These are phyloP conservation scores for Phaeosphaeriaceae sp. DNA, from an alignment of 2,329 filamentous ascomycete genomes.

Conservation along the genomic window DNA sequence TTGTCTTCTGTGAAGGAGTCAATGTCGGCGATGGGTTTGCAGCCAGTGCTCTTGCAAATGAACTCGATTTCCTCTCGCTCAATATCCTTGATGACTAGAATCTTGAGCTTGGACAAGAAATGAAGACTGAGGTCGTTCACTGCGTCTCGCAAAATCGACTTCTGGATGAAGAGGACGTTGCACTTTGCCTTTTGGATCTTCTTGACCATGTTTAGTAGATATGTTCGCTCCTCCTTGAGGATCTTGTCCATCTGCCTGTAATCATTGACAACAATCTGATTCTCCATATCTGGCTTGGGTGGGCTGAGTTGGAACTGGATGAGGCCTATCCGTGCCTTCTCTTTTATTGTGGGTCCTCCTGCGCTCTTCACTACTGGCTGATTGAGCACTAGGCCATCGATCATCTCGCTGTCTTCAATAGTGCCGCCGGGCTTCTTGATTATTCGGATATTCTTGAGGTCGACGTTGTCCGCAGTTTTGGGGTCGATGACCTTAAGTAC, in stretches of 20 bases:
- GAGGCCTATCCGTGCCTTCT: slow-evolving; percentile 95
- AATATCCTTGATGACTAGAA: slow-evolving; percentile 95
- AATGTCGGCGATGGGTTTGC: slow-evolving; percentile 98
- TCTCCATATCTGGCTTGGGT: slow-evolving; percentile 99
- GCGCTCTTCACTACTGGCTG: slow-evolving; percentile 94
- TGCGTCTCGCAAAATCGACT: slow-evolving; percentile 95
- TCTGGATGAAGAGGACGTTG: slow-evolving; percentile 97
- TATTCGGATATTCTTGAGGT: slow-evolving; percentile 94
- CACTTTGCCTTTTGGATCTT: slow-evolving; percentile 99
- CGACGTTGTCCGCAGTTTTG: slow-evolving; percentile 94
- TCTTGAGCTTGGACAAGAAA: slow-evolving; percentile 96
- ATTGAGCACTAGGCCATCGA: slow-evolving; percentile 90
- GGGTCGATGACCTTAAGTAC: slow-evolving; percentile 95
- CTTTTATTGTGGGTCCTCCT: slow-evolving; percentile 87
- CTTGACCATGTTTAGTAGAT: slow-evolving; percentile 98
- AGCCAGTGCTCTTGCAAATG: slow-evolving; percentile 98
- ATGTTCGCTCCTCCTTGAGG: slow-evolving; percentile 97
- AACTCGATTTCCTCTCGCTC: slow-evolving; percentile 99
- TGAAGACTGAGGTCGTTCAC: slow-evolving; percentile 97
- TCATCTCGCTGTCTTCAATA: slow-evolving; percentile 97
- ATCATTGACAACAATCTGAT: slow-evolving; percentile 98
- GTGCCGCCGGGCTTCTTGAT: slow-evolving; percentile 98
- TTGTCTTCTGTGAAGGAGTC: slow-evolving; percentile 99
- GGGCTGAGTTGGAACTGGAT: slow-evolving; percentile 99
- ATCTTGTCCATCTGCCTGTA: slow-evolving; percentile 99